Base-by-base conservation (phyloP, 768 basidiomycete species). In the Trametes cingulata region DNA sequence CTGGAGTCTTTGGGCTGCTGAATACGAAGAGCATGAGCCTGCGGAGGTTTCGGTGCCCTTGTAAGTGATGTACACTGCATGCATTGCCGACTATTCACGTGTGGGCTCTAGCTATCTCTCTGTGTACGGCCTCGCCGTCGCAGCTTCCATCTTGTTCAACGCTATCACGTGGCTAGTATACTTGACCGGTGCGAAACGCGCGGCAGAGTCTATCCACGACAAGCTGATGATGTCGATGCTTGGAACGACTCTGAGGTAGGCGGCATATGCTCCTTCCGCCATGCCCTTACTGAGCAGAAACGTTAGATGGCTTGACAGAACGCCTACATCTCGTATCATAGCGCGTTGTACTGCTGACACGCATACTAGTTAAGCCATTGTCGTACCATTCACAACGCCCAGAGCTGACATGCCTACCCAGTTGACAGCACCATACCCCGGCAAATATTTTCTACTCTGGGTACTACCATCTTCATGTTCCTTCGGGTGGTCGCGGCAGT, bases 301-400 rank as follows among this genome's bases (percentile, higher is more conserved):
- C 1, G 12, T 12, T 14, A 80, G 82, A 59, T 83, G 79, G 78
- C 72, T 83, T 9, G 82, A 84, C 60, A 76, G 69, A 7, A 80
- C 79, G 1, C 82, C 82, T 0, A 76, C 76, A 0, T 80, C 81
- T n/a, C 81, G 88, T 4, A 81, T 91, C 51, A 82, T 88, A 41
- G 75, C 85, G 27, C 79, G 87, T 50, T 84, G 83, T 68, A 89
- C 87, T 1, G 82, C 86, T 54, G 88, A 90, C 67, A 86, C 88
- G 20, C 74, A 73, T 48, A 67, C 73, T 14, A 56, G 73, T n/a
- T 73, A 56, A 24, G 66, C 40, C 5, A 10, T 22, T 46, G 3
- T 7, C 29, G 22, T 20, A 14, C 36, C 0, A 1, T n/a, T 12
- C 14, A 20, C 20, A 9, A 22, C 1, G n/a, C n/a, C n/a, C n/a